Evolutionary conservation across 2,329 filamentous ascomycete genomes (phyloP).

Genomic region (Pseudophaeomoniella oleicola): DNA sequence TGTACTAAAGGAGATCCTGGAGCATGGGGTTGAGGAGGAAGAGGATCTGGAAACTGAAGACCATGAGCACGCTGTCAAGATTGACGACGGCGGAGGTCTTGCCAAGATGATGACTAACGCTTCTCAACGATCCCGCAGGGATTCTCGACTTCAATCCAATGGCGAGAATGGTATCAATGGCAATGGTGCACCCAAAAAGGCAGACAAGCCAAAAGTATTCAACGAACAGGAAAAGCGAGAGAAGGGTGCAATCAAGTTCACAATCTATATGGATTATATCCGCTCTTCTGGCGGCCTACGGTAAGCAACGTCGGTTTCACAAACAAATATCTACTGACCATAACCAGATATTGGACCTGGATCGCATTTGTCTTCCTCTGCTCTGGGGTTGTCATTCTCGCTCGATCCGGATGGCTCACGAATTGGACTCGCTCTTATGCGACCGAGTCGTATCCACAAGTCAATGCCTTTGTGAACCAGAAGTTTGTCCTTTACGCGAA

Average conservation of each 20-base stretch:
- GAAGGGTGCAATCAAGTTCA: slow-evolving; percentile 51
- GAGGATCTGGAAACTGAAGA: slow-evolving; percentile 25
- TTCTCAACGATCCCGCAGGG: slow-evolving; percentile 8
- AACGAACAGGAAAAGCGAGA: slow-evolving; percentile 63
- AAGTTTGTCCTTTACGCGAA: neutral
- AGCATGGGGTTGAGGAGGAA: slow-evolving; percentile 28
- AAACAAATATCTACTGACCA: too few species aligned
- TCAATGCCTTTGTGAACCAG: neutral
- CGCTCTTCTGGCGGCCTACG: slow-evolving; percentile 47
- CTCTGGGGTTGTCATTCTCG: slow-evolving; percentile 10
- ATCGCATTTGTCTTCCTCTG: slow-evolving; percentile 8
- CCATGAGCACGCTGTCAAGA: slow-evolving; percentile 13
- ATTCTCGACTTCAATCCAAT: slow-evolving; percentile 3
- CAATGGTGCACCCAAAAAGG: slow-evolving; percentile 23
- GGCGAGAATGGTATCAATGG: slow-evolving; percentile 8
- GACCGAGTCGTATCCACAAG: slow-evolving; percentile 9
- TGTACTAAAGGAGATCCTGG: slow-evolving; percentile 26
- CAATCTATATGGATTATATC: slow-evolving; percentile 55
- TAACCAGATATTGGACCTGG: slow-evolving; percentile 8
- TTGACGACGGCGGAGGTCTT: slow-evolving; percentile 28
- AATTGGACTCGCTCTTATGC: slow-evolving; percentile 26
- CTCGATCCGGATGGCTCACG: slow-evolving; percentile 31
- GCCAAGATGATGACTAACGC: slow-evolving; percentile 27
- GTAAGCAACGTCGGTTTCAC: too few species aligned
- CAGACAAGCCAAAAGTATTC: slow-evolving; percentile 47